Conservation (phyloP, 2,329 filamentous ascomycete genomes). For the Pestalotiopsis sp. region DNA sequence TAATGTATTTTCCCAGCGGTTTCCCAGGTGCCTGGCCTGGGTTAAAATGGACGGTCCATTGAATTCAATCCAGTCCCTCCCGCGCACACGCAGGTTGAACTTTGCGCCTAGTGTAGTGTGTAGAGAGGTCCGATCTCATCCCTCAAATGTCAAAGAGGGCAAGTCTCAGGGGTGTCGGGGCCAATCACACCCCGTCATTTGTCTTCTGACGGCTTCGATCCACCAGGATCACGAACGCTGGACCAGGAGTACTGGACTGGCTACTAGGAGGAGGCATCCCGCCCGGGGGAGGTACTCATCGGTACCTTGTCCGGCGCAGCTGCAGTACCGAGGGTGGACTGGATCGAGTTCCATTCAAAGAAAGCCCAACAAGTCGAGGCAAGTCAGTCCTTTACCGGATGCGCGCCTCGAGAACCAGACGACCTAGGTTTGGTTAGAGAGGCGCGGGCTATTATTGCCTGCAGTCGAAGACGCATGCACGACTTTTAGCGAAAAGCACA, state of each 20-base stretch:
- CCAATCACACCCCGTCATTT: conserved; percentile 7
- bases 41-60: background rate
- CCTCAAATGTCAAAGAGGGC: conserved; percentile 10
- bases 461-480: background rate
- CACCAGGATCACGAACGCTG: conserved; percentile 1
- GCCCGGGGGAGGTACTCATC: background rate
- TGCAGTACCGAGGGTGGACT: background rate
- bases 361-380: background rate
- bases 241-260: background rate
- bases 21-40: conserved; percentile 5
- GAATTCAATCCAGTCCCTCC: background rate
- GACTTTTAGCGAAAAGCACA: background rate
- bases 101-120: conserved; percentile 5
- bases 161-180: conserved; percentile 8
- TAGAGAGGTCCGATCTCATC: background rate
- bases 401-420: conserved; percentile 4
- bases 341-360: background rate
- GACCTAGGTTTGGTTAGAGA: background rate
- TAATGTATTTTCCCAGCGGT: background rate
- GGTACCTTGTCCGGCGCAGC: conserved; percentile 1
- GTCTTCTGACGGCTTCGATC: conserved; percentile 4
- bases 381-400: background rate
- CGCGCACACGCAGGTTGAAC: conserved; percentile 1
- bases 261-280: background rate
- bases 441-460: conserved; percentile 5